phyloP scores from a whole-genome alignment of 495 filamentous ascomycete genomes.

The Lindgomyces ingoldianus region DNA sequence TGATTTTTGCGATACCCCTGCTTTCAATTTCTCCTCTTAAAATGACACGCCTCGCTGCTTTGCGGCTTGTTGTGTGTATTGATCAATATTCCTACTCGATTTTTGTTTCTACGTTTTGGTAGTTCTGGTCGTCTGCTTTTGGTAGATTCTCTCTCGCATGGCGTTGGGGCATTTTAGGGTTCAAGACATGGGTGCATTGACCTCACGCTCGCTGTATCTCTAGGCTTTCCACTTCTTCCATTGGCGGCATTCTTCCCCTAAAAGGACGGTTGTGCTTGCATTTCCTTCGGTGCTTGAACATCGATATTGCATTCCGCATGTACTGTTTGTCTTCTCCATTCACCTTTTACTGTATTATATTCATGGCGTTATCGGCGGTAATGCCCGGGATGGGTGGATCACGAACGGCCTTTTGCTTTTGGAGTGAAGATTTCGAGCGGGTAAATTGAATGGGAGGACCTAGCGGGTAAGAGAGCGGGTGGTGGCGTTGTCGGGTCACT shows the following conservation, averaged over 20 bases:
- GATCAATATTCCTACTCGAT: neutral
- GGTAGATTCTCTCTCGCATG: slow-evolving; percentile 17
- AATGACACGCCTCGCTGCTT: neutral
- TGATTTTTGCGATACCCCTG: slow-evolving; percentile 25
- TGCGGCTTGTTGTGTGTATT: neutral
- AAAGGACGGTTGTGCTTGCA: slow-evolving; percentile 29
- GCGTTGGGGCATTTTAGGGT: slow-evolving; percentile 27
- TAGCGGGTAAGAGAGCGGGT: neutral
- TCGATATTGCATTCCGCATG: slow-evolving; percentile 1
- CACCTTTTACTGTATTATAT: slow-evolving; percentile 18
- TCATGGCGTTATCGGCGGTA: neutral
- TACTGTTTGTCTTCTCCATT: neutral
- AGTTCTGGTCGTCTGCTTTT: neutral
- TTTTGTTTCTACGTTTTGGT: neutral
- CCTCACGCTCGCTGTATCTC: slow-evolving; percentile 31
- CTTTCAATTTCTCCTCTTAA: neutral
- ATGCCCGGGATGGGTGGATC: neutral
- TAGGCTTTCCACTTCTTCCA: slow-evolving; percentile 10
- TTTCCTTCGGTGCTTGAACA: slow-evolving; percentile 7
- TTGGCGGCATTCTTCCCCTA: slow-evolving; percentile 13
- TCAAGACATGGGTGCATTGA: slow-evolving; percentile 8
- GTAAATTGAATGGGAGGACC: neutral
- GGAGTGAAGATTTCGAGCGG: neutral
- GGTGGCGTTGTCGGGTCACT: neutral
- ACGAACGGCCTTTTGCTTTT: slow-evolving; percentile 15